phyloP scores from a whole-genome alignment of 805 yeast species.

The Starmerella khaoyaiensis region DNA sequence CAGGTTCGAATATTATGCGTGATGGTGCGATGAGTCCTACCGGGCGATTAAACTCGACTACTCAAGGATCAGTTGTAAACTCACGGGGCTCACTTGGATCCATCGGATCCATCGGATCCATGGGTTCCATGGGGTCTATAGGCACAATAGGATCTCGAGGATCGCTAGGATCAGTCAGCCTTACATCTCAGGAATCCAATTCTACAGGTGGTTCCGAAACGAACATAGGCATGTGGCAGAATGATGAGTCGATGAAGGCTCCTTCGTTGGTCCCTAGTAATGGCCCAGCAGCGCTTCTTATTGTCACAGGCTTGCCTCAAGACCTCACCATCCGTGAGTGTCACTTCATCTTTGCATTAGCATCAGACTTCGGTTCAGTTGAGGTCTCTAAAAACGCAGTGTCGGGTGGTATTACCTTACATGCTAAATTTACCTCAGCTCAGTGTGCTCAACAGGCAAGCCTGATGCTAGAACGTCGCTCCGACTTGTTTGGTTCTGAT shows the following conservation, averaged over 20 bases:
- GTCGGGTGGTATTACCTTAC: conserved; percentile 21
- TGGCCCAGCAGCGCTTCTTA: conserved; percentile 16
- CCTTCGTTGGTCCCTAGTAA: background rate
- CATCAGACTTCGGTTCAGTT: conserved; percentile 27
- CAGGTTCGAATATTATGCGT: background rate
- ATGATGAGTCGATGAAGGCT: conserved; percentile 1
- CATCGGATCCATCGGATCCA: conserved; percentile 8
- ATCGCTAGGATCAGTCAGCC: background rate
- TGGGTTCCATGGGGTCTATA: conserved; percentile 5
- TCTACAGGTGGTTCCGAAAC: conserved; percentile 3
- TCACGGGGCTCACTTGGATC: conserved; percentile 10
- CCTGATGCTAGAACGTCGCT: conserved; percentile 22
- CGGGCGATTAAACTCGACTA: conserved; percentile 3
- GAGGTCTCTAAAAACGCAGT: conserved; percentile 27
- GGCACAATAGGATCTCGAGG: conserved; percentile 4
- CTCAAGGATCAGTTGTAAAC: conserved; percentile 2
- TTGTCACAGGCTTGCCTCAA: conserved; percentile 28
- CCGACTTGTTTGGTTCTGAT: conserved; percentile 22
- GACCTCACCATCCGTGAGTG: conserved; percentile 31
- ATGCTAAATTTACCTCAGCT: conserved; percentile 25
- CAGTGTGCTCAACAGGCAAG: conserved; percentile 26
- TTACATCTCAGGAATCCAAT: background rate
- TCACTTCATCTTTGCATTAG: conserved; percentile 30
- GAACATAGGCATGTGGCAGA: conserved; percentile 7
- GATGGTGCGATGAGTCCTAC: conserved; percentile 10